phyloP scores from a whole-genome alignment of 257 asterid genomes.

The Phtheirospermum japonicum region DNA sequence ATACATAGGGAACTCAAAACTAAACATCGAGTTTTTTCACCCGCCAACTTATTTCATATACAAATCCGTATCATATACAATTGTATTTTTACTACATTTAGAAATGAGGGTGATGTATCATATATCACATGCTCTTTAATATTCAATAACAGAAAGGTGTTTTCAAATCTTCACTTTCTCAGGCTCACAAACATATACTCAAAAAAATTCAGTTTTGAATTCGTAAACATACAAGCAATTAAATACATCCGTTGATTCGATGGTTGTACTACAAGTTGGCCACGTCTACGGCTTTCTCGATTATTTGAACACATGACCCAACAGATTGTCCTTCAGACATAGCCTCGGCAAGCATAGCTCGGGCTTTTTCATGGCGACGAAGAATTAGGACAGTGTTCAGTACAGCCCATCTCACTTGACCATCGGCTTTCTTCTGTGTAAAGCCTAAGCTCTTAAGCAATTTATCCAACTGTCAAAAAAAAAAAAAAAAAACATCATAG shows the following conservation, averaged over 20 bases:
- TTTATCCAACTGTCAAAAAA: slow-evolving; percentile 55
- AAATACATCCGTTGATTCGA: background rate
- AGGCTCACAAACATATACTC: no score
- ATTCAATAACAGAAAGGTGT: no score
- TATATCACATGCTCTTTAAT: no score
- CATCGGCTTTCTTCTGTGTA: slow-evolving; percentile 90
- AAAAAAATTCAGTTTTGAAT: background rate
- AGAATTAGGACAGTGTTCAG: slow-evolving; percentile 64
- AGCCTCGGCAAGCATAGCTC: slow-evolving; percentile 68
- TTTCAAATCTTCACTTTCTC: no score
- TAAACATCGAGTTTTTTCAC: no score
- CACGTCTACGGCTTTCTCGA: slow-evolving; percentile 57
- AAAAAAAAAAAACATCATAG: background rate
- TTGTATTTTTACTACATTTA: no score
- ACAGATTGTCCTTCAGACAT: slow-evolving; percentile 77
- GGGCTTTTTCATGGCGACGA: slow-evolving; percentile 80
- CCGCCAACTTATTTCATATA: no score
- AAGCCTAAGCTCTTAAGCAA: slow-evolving; percentile 76
- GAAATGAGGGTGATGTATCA: no score
- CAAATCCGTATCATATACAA: no score
- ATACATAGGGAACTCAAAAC: no score
- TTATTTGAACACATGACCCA: slow-evolving; percentile 61
- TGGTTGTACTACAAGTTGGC: slow-evolving; percentile 35
- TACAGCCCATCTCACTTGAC: slow-evolving; percentile 92
- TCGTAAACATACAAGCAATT: background rate